These are phyloP conservation scores for Centaurea solstitialis DNA, from an alignment of 129 eudicot genomes.

Conservation along the genomic window DNA sequence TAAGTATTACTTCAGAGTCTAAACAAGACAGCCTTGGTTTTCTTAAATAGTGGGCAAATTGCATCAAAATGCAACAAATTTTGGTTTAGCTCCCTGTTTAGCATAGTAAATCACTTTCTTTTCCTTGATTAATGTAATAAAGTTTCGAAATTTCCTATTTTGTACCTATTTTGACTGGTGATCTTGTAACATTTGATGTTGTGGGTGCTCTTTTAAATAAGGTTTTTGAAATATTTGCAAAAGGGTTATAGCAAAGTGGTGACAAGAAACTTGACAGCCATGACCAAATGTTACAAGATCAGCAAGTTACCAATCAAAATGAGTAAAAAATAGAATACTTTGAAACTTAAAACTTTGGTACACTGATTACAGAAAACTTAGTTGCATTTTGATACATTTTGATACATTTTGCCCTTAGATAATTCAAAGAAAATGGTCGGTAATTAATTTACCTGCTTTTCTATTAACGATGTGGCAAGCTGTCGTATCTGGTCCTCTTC, in stretches of 20 bases:
- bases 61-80: background rate
- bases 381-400: background rate
- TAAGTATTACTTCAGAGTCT: background rate
- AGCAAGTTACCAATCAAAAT: background rate
- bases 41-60: background rate
- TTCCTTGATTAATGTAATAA: too few relatives aligned
- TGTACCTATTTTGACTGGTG: background rate
- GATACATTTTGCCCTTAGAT: background rate
- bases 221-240: background rate
- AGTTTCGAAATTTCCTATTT: background rate
- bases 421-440: background rate
- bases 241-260: background rate
- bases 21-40: background rate
- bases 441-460: slow-evolving; percentile 71
- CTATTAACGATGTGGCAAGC: slow-evolving; percentile 70
- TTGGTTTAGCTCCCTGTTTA: background rate
- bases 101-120: too few relatives aligned
- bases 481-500: slow-evolving; percentile 87
- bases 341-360: background rate
- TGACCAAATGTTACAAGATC: background rate
- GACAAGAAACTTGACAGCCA: background rate
- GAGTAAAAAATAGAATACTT: background rate
- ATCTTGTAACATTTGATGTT: background rate
- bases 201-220: background rate
- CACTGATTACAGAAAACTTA: background rate